Percentiles rank a stretch among this genome's conserved stretches.
Conservation (phyloP, 352 stramenopile species). For the Phytophthora pini region DNA sequence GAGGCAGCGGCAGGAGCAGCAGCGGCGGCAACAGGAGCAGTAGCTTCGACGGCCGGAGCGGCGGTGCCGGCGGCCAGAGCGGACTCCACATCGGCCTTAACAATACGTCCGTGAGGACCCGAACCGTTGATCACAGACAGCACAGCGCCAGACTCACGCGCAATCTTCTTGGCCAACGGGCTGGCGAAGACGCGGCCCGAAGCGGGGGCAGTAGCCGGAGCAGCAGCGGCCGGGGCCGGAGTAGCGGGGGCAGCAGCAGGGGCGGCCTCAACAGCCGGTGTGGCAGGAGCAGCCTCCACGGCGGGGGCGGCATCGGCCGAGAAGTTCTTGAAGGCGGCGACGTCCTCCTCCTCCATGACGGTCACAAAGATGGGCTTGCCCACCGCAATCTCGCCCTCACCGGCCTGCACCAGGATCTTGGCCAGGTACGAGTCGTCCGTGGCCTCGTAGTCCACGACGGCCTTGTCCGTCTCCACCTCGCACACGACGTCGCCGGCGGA, state of each 20-base stretch:
- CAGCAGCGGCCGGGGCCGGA: conserved; percentile 17
- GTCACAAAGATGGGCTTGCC: conserved; percentile 78
- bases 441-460: conserved; percentile 97
- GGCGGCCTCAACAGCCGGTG: conserved; percentile 27
- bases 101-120: conserved; percentile 90
- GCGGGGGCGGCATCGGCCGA: conserved; percentile 45
- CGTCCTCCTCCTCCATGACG: conserved; percentile 58
- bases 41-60: conserved; percentile 28
- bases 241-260: conserved; percentile 30
- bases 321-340: conserved; percentile 68
- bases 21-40: conserved; percentile 32
- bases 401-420: conserved; percentile 94
- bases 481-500: conserved; percentile 93
- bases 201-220: conserved; percentile 22
- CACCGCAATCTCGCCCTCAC: conserved; percentile 87
- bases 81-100: conserved; percentile 95
- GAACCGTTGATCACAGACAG: conserved; percentile 78
- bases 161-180: conserved; percentile 94
- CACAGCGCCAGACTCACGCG: conserved; percentile 77
- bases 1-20: conserved; percentile 39
- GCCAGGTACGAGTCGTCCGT: conserved; percentile 96
- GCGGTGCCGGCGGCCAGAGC: conserved; percentile 78
- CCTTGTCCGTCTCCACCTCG: conserved; percentile 98
- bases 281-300: conserved; percentile 33
- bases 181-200: conserved; percentile 93